Percentiles rank a stretch among this genome's conserved stretches.
These are phyloP conservation scores for peach (Prunus persica) DNA, from an alignment of 306 rosid species.

Conservation along the genomic window Prunus_persica_NCBIv2 NC_034009.1:32577501-32578000, in stretches of 20 bases:
- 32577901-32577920: constrained; percentile 64
- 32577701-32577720: constrained; percentile 82
- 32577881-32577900: constrained; percentile 39
- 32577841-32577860: constrained; percentile 81
- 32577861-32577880: constrained; percentile 40
- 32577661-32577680: constrained; percentile 94
- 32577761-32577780: constrained; percentile 46
- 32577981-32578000: constrained; percentile 48
- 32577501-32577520: constrained; percentile 87
- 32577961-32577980: constrained; percentile 41
- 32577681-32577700: constrained; percentile 75
- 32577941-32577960: constrained; percentile 19
- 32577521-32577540: constrained; percentile 97
- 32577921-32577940: constrained; percentile 62
- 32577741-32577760: constrained; percentile 63
- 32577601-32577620: constrained; percentile 82
- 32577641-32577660: constrained; percentile 55
- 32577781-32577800: constrained; percentile 30
- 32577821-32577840: constrained; percentile 76
- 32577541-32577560: constrained; percentile 69
- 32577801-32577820: constrained; percentile 67
- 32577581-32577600: constrained; percentile 75
- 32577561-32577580: constrained; percentile 75
- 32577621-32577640: constrained; percentile 26
- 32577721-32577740: constrained; percentile 79